Percentiles rank a stretch among this genome's conserved stretches.
Evolutionary conservation across 495 filamentous ascomycete genomes (phyloP).

Genomic region (Poronia punctata): DNA sequence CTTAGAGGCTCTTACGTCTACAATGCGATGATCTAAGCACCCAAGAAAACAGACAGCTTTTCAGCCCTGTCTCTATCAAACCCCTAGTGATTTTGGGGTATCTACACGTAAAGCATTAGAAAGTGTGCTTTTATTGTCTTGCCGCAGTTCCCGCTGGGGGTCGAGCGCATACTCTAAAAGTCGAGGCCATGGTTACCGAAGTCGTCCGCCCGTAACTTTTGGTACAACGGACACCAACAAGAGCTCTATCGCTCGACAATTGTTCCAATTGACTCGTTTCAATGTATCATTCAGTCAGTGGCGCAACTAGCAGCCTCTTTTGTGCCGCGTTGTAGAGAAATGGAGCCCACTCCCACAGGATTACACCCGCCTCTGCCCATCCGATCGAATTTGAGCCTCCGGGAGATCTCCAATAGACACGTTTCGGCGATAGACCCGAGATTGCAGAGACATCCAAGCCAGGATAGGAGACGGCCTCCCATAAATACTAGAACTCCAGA

Average conservation of each 20-base stretch:
- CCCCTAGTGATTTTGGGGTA: too few relatives aligned
- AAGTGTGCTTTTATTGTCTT: too few relatives aligned
- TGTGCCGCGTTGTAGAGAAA: slow-evolving; percentile 27
- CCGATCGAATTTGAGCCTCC: slow-evolving; percentile 18
- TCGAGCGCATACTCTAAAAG: too few relatives aligned
- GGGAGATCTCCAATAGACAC: slow-evolving; percentile 12
- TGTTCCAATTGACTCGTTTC: slow-evolving; percentile 12
- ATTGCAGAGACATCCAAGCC: slow-evolving; percentile 9
- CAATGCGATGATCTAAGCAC: too few relatives aligned
- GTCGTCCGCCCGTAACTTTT: too few relatives aligned
- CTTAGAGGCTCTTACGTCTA: too few relatives aligned
- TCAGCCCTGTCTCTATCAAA: too few relatives aligned
- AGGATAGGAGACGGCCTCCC: slow-evolving; percentile 19
- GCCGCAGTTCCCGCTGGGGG: too few relatives aligned
- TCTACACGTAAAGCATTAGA: too few relatives aligned
- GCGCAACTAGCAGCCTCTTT: slow-evolving; percentile 18
- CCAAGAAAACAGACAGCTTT: too few relatives aligned
- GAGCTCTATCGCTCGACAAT: slow-evolving; percentile 2
- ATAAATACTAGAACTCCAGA: slow-evolving; percentile 5
- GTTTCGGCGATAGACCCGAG: slow-evolving; percentile 11
- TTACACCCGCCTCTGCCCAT: slow-evolving; percentile 15
- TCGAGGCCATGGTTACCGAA: too few relatives aligned
- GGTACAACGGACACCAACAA: too few relatives aligned
- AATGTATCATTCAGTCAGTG: slow-evolving; percentile 19
- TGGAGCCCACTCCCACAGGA: slow-evolving; percentile 20